Evolutionary conservation across 257 asterid genomes (phyloP).

Genomic region (Salvia miltiorrhiza): DNA sequence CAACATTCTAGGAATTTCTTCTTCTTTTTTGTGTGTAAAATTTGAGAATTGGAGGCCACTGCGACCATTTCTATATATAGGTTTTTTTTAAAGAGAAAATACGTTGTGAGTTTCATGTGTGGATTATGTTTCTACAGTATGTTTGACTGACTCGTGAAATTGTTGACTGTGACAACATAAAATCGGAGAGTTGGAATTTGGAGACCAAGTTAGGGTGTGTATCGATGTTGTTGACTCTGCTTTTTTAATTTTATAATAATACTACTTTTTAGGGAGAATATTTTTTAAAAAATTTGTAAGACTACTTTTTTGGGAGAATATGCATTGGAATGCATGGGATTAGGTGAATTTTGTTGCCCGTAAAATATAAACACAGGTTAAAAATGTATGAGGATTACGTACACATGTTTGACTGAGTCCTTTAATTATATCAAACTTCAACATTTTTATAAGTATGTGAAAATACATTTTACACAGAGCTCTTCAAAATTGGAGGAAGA

Average conservation of each 20-base stretch:
- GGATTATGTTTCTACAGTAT: neutral
- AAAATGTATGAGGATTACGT: neutral
- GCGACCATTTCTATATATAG: neutral
- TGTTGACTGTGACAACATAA: neutral
- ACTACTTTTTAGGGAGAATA: too few species aligned
- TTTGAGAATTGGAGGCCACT: neutral
- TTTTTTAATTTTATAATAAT: neutral
- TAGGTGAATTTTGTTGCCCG: neutral
- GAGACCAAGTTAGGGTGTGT: too few species aligned
- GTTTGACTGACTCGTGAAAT: neutral
- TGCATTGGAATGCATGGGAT: neutral
- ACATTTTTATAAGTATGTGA: neutral
- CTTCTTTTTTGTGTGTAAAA: too few species aligned
- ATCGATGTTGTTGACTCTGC: neutral
- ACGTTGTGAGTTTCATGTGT: neutral
- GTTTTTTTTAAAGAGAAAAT: neutral
- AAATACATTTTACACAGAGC: neutral
- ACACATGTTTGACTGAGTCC: neutral
- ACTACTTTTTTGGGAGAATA: neutral
- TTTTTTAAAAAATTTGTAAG: too few species aligned
- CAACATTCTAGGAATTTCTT: neutral
- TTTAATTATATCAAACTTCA: neutral
- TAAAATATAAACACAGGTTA: neutral
- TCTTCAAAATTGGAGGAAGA: too few species aligned
- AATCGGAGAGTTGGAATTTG: too few species aligned